Evolutionary conservation across 176 grass and related monocot species (phyloP), one percentile per base, ranked within the genome.

Genomic region (maize (Zea mays)): DNA sequence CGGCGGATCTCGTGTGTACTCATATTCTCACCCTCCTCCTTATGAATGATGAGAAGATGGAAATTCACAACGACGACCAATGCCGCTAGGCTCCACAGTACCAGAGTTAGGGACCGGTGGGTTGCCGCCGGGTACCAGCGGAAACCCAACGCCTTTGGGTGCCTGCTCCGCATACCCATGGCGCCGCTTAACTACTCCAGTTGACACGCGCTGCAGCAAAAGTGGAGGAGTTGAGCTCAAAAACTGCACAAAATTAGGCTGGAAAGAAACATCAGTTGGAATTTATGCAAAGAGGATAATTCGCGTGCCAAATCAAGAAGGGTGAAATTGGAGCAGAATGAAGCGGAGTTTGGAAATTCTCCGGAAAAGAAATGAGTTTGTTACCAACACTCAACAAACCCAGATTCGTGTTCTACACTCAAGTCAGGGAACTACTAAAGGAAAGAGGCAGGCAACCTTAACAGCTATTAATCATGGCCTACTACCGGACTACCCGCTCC

Each of bases 101-200:
- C 73, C 62, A 94, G 79, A 42, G 76, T 52, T 60, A 92, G 75
- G 56, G 80, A 84, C 14, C 57, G 78, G 55, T 75, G 71, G 80
- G 76, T 86, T 49, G 83, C 83, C 57, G 27, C 27, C 1, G 62
- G 77, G 78, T 84, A 81, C 83, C 85, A 94, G 82, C 61, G 69
- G 83, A 91, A 75, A 58, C 83, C 81, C 36, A 85, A 67, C 48
- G 76, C 76, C 83, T 94, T 94, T 50, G 77, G 80, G 12, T 88
- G 80, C 86, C 77, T 94, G 92, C 82, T 90, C 83, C 85, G 86
- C 80, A 34, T 73, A 63, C 72, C 86, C 88, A 90, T 94, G 82
- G 64, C 60, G 72, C 69, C 80, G 37, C 79, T 84, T 68, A 80
- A 71, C 84, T 65, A 81, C 74, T 87, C 72, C 86, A 50, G 62